A percentile compares a stretch with the other conserved stretches of the same genome.
Conservation (phyloP, 305 asterid genomes). For the Ruellia speciosa region DNA sequence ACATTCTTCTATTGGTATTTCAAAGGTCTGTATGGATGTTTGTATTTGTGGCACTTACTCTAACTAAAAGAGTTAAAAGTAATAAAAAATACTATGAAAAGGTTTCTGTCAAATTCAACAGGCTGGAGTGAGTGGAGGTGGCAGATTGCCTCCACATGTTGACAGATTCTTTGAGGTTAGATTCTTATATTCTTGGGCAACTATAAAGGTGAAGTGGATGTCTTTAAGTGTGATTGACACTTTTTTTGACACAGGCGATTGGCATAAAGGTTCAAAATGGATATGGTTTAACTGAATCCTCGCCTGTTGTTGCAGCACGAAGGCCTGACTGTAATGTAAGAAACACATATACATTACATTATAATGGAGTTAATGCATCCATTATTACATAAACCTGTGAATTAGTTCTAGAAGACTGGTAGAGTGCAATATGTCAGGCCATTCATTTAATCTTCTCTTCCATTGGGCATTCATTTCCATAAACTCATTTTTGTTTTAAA, state of each 20-base stretch:
- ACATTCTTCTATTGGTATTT: constrained; percentile 67
- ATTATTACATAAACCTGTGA: not conserved
- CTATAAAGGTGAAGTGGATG: constrained; percentile 10
- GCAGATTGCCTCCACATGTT: constrained; percentile 57
- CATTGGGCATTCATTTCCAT: too few relatives aligned
- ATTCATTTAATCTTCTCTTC: not conserved
- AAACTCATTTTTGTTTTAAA: not conserved
- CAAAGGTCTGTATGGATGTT: constrained; percentile 48
- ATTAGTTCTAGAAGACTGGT: not conserved
- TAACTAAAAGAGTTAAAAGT: constrained; percentile 7
- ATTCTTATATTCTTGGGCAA: constrained; percentile 24
- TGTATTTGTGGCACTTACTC: constrained; percentile 10
- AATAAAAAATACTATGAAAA: constrained; percentile 4
- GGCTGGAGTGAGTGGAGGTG: constrained; percentile 97
- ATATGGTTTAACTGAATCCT: constrained; percentile 85
- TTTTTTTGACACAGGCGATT: constrained; percentile 53
- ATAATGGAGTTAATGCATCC: not conserved
- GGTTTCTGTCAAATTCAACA: constrained; percentile 27
- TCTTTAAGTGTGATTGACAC: constrained; percentile 4
- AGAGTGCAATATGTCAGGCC: constrained; percentile 3
- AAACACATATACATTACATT: constrained; percentile 2
- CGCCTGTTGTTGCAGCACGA: constrained; percentile 93
- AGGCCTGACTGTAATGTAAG: constrained; percentile 56
- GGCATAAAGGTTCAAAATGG: constrained; percentile 76
- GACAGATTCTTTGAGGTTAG: constrained; percentile 19